phyloP scores from a whole-genome alignment of 805 yeast species.

The Candida adriatica region DNA sequence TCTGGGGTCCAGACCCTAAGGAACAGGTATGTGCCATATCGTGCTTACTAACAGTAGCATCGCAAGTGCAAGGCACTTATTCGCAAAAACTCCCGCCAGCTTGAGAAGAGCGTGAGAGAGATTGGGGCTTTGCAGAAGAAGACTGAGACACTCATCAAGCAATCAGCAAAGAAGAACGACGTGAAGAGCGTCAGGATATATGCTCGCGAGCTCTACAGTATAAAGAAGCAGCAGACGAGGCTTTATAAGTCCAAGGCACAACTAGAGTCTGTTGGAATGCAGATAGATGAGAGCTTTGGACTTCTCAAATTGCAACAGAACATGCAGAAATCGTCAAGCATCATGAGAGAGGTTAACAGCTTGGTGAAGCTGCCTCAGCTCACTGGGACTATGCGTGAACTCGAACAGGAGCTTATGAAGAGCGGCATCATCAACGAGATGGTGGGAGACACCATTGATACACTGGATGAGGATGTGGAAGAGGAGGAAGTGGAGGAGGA shows the following conservation, averaged over 20 bases:
- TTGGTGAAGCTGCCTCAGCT: slow-evolving; percentile 75
- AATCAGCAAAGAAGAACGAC: slow-evolving; percentile 73
- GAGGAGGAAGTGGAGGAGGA: slow-evolving; percentile 55
- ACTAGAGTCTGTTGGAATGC: slow-evolving; percentile 77
- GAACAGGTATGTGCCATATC: slow-evolving; percentile 45
- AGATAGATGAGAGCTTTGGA: slow-evolving; percentile 87
- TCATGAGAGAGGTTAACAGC: slow-evolving; percentile 85
- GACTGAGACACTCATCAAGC: slow-evolving; percentile 69
- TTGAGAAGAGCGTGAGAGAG: slow-evolving; percentile 59
- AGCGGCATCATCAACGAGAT: slow-evolving; percentile 88
- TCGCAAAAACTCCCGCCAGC: slow-evolving; percentile 76
- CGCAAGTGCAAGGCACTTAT: slow-evolving; percentile 71
- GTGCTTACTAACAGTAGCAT: slow-evolving; percentile 24
- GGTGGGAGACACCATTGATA: slow-evolving; percentile 86
- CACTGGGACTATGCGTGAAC: slow-evolving; percentile 73
- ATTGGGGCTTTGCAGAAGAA: slow-evolving; percentile 64
- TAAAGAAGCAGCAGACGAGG: slow-evolving; percentile 67
- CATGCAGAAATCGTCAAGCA: slow-evolving; percentile 65
- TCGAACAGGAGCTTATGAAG: slow-evolving; percentile 81
- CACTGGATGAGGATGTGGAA: slow-evolving; percentile 56
- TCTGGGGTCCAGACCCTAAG: slow-evolving; percentile 96
- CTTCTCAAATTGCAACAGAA: slow-evolving; percentile 77
- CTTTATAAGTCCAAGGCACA: slow-evolving; percentile 79
- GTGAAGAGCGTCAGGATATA: slow-evolving; percentile 65
- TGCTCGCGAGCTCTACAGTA: slow-evolving; percentile 73